A percentile compares a stretch with the other conserved stretches of the same genome.
These are phyloP conservation scores for Dimargaris xerosporica DNA, from an alignment of 192 early-diverging fungal species.

Conservation along the genomic window DNA sequence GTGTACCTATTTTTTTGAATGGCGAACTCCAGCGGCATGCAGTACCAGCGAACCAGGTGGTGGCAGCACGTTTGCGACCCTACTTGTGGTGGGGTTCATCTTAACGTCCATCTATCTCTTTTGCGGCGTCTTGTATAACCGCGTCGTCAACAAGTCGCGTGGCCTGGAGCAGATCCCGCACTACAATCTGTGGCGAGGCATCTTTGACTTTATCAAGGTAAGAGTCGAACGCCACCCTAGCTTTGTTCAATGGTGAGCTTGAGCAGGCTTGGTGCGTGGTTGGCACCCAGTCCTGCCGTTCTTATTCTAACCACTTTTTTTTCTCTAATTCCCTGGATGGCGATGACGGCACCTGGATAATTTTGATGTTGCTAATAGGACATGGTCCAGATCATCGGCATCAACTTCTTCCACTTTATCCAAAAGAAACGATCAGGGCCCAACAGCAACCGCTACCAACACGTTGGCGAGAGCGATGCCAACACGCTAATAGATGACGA, in stretches of 20 bases:
- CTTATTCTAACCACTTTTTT: too few species aligned
- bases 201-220: slow-evolving; percentile 20
- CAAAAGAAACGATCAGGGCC: background rate
- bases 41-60: slow-evolving; percentile 1
- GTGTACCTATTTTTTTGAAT: slow-evolving; percentile 35
- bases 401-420: background rate
- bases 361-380: background rate
- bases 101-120: slow-evolving; percentile 30
- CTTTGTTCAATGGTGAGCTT: background rate
- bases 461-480: slow-evolving; percentile 11
- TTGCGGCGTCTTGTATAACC: slow-evolving; percentile 34
- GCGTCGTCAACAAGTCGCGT: slow-evolving; percentile 29
- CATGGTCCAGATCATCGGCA: slow-evolving; percentile 4
- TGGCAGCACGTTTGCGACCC: slow-evolving; percentile 4
- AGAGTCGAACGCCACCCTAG: background rate
- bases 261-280: too few species aligned
- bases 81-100: slow-evolving; percentile 25
- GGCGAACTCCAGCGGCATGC: slow-evolving; percentile 31
- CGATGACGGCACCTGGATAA: background rate
- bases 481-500: slow-evolving; percentile 11
- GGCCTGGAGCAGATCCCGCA: slow-evolving; percentile 37
- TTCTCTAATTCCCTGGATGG: too few species aligned
- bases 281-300: too few species aligned
- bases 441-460: background rate
- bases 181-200: slow-evolving; percentile 28